A percentile compares a stretch with the other conserved stretches of the same genome.
Evolutionary conservation across 2,329 filamentous ascomycete species (phyloP).

Genomic region (Xylariaceae sp.): DNA sequence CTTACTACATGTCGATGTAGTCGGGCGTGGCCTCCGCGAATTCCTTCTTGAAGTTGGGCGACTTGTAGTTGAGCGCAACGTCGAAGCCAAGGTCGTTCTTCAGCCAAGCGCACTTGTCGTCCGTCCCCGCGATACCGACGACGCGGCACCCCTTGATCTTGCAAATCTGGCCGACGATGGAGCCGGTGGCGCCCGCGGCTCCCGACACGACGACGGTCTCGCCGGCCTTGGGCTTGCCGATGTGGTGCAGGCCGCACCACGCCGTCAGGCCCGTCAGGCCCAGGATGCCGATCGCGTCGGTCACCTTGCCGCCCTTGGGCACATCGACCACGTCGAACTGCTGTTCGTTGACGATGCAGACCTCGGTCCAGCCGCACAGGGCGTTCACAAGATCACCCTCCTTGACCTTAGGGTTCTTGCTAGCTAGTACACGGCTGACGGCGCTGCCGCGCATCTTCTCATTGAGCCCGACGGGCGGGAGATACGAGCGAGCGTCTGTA

Average conservation of each 20-base stretch:
- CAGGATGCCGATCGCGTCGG: slow-evolving; percentile 58
- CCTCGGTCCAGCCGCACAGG: slow-evolving; percentile 61
- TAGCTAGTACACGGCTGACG: slow-evolving; percentile 59
- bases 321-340: slow-evolving; percentile 38
- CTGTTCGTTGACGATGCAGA: slow-evolving; percentile 54
- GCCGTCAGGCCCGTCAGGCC: slow-evolving; percentile 68
- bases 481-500: slow-evolving; percentile 52
- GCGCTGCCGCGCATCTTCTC: slow-evolving; percentile 63
- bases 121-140: slow-evolving; percentile 61
- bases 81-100: slow-evolving; percentile 54
- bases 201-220: slow-evolving; percentile 75
- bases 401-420: slow-evolving; percentile 49
- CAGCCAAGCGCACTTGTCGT: slow-evolving; percentile 61
- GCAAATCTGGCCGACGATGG: slow-evolving; percentile 72
- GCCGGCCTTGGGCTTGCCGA: slow-evolving; percentile 63
- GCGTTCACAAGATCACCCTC: slow-evolving; percentile 55
- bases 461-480: slow-evolving; percentile 64
- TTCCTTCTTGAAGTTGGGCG: slow-evolving; percentile 44
- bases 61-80: slow-evolving; percentile 57
- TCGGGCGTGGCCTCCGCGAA: slow-evolving; percentile 49
- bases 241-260: slow-evolving; percentile 68
- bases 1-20: slow-evolving; percentile 56
- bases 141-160: slow-evolving; percentile 64
- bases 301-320: slow-evolving; percentile 38
- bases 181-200: slow-evolving; percentile 74